Evolutionary conservation across 495 filamentous ascomycete genomes (phyloP), one percentile per base, ranked within the genome.

Genomic region (Entonaema liquescens): DNA sequence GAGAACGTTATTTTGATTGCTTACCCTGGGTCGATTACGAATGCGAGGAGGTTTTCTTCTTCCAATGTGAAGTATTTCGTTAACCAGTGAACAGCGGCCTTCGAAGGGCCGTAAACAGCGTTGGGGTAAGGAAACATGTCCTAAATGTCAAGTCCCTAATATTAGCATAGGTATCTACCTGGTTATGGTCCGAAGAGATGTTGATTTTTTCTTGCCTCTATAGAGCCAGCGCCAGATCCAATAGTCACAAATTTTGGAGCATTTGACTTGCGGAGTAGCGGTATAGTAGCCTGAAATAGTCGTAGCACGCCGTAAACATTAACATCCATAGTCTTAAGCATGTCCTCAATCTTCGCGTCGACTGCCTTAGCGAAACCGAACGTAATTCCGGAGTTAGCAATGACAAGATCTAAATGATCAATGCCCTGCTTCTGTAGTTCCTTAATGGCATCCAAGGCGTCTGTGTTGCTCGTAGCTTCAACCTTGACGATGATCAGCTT

Each of bases 61-160:
- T 54, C 33, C 17, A 78, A 52, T 9, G 80, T 79, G 23, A n/a
- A n/a, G n/a, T 61, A 67, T 33, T 71, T 74, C 8, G 74, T 76
- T 17, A 79, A 67, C 68, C 71, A 82, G 52, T 82, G 76, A 21
- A 74, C 65, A 2, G 76, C 68, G 8, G 71, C 52, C 65, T 83
- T 83, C 11, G 72, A 74, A 6, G 76, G 69, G 5, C 54, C 79
- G 58, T 83, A 82, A 1, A 73, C 73, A 4, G 78, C 76, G 28
- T 74, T 71, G 35, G 59, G 74, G 2, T 76, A 31, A 19, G 71
- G 61, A 15, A 29, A 26, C 63, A 38, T 31, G 73, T 70, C 58
- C 11, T 52, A 52, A 50, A 58, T 2, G 25, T 11, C 23, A 67
- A 17, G 5, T 35, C 26, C 19, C 19, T 58, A 42, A 31, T 23